Conservation (phyloP, 1,139 yeast species). For the Hanseniaspora uvarum region DNA sequence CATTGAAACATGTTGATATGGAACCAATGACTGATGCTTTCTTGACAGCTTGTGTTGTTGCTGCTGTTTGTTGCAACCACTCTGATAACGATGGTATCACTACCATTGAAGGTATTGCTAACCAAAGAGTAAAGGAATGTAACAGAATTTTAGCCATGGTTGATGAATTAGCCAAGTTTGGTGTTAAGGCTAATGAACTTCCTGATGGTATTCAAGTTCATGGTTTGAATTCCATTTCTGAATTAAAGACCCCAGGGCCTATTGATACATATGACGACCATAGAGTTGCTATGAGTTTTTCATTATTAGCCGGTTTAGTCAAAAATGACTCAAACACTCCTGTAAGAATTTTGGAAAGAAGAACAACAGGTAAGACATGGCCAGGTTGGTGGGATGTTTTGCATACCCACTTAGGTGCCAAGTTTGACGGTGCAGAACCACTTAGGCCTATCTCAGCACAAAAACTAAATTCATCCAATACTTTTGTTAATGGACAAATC, state of each 20-base stretch:
- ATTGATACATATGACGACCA: conserved; percentile 85
- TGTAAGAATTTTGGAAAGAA: conserved; percentile 71
- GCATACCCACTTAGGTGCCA: conserved; percentile 54
- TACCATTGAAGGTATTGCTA: conserved; percentile 87
- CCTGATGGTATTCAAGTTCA: conserved; percentile 86
- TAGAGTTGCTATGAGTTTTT: conserved; percentile 96
- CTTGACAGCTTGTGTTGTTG: conserved; percentile 90
- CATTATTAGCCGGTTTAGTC: conserved; percentile 58
- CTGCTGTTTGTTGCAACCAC: conserved; percentile 64
- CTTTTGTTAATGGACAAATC: conserved; percentile 20
- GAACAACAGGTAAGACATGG: conserved; percentile 96
- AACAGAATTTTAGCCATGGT: conserved; percentile 95
- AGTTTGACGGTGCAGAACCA: conserved; percentile 60
- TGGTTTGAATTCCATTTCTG: conserved; percentile 44
- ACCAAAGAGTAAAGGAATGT: conserved; percentile 95
- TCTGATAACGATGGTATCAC: conserved; percentile 33
- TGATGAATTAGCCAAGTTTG: conserved; percentile 75
- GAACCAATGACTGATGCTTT: conserved; percentile 99
- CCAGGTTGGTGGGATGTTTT: conserved; percentile 99
- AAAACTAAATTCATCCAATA: conserved; percentile 5
- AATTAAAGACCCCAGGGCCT: conserved; percentile 45
- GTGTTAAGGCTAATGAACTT: conserved; percentile 71
- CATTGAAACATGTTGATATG: conserved; percentile 78
- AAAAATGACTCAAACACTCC: conserved; percentile 38
- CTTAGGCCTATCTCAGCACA: conserved; percentile 17